phyloP scores from a whole-genome alignment of 225 moss, liverwort and hornwort genomes.

The Straminergon stramineum region DNA sequence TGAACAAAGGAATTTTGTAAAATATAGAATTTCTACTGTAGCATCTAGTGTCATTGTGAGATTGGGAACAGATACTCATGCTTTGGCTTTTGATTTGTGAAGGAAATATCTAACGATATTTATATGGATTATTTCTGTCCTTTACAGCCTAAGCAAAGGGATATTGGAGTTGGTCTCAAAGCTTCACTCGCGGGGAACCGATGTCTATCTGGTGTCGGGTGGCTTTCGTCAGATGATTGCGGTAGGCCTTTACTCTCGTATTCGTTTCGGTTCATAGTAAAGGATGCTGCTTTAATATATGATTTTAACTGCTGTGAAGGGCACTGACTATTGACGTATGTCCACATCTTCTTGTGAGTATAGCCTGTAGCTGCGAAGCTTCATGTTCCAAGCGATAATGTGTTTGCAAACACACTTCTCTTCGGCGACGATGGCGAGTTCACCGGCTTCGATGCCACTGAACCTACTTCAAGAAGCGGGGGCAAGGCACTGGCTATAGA shows the following conservation, averaged over 20 bases:
- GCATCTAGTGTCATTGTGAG: not conserved
- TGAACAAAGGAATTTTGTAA: not conserved
- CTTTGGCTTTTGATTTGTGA: not conserved
- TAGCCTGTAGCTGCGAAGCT: slow-evolving; percentile 67
- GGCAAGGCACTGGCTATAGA: slow-evolving; percentile 79
- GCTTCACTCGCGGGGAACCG: slow-evolving; percentile 56
- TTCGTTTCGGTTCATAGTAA: not conserved
- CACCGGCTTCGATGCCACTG: slow-evolving; percentile 62
- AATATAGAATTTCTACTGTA: not conserved
- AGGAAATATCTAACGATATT: not conserved
- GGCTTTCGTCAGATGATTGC: slow-evolving; percentile 95
- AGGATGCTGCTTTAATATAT: not conserved
- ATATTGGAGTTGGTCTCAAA: slow-evolving; percentile 46
- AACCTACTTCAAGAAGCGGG: slow-evolving; percentile 76
- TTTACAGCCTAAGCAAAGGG: slow-evolving; percentile 62
- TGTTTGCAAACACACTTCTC: slow-evolving; percentile 70
- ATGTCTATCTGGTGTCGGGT: slow-evolving; percentile 80
- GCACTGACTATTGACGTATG: not conserved
- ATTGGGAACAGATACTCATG: not conserved
- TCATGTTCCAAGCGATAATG: slow-evolving; percentile 47
- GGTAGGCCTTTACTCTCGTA: slow-evolving; percentile 12
- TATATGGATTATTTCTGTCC: not conserved
- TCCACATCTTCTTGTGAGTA: not conserved
- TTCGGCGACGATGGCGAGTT: slow-evolving; percentile 65
- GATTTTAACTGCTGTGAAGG: not conserved